A percentile compares a stretch with the other conserved stretches of the same genome.
phyloP scores from a whole-genome alignment of 345 rosid species.

The Pistacia vera region DNA sequence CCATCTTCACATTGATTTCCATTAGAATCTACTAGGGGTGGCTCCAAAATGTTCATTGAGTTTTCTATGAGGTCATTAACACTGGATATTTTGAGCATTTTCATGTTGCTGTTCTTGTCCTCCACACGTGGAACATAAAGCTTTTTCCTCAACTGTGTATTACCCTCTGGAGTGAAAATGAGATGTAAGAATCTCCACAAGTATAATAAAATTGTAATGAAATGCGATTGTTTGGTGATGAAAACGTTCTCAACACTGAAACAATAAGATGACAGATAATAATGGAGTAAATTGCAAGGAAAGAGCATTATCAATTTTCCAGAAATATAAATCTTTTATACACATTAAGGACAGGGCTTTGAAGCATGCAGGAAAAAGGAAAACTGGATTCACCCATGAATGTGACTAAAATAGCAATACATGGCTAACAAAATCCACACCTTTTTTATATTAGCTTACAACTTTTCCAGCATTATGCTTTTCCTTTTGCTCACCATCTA shows the following conservation, averaged over 20 bases:
- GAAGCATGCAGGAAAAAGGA: background rate
- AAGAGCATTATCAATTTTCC: background rate
- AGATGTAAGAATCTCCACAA: slow-evolving; percentile 9
- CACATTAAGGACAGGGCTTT: background rate
- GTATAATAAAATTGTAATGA: background rate
- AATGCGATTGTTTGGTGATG: background rate
- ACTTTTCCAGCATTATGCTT: no score
- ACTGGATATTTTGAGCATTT: slow-evolving; percentile 31
- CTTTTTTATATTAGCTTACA: background rate
- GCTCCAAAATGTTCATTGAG: slow-evolving; percentile 34
- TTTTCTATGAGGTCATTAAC: slow-evolving; percentile 21
- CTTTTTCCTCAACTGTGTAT: slow-evolving; percentile 24
- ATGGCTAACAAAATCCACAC: background rate
- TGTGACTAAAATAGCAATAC: background rate
- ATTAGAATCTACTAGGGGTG: slow-evolving; percentile 23
- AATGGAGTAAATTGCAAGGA: background rate
- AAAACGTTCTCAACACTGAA: background rate
- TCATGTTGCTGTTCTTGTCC: slow-evolving; percentile 38
- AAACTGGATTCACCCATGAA: background rate
- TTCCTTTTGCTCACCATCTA: background rate
- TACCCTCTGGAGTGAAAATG: slow-evolving; percentile 18
- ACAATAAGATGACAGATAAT: background rate
- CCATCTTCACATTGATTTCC: slow-evolving; percentile 35
- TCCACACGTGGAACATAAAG: slow-evolving; percentile 35
- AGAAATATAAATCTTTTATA: background rate